phyloP scores from a whole-genome alignment of 129 eudicot species.

The Flaveria sonorensis region DNA sequence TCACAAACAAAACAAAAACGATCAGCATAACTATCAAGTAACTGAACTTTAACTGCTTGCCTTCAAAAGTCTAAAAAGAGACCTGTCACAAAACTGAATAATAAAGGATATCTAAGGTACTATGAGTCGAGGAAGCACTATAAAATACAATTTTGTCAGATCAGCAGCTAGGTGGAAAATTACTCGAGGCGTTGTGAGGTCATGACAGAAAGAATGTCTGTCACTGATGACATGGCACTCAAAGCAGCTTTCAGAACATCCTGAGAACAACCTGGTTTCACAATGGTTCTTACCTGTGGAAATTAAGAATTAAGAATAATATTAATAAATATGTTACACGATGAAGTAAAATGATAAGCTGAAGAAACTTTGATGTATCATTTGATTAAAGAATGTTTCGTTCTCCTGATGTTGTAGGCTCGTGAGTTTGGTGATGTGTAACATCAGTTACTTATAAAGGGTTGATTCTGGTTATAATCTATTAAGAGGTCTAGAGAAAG shows the following conservation, averaged over 20 bases:
- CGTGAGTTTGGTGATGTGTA: too few species aligned
- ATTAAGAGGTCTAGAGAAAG: too few species aligned
- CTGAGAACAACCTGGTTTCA: constrained; percentile 93
- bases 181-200: constrained; percentile 45
- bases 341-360: background rate
- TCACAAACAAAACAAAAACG: constrained; percentile 16
- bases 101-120: too few species aligned
- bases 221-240: constrained; percentile 84
- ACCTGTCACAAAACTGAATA: too few species aligned
- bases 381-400: too few species aligned
- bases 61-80: constrained; percentile 10
- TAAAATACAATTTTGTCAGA: background rate
- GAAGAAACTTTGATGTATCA: background rate
- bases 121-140: background rate
- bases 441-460: background rate
- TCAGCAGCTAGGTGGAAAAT: background rate
- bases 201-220: constrained; percentile 74
- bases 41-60: constrained; percentile 22
- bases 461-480: background rate
- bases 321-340: background rate
- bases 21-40: background rate
- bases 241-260: constrained; percentile 84
- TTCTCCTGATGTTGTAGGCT: too few species aligned
- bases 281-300: constrained; percentile 72
- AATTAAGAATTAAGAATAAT: background rate